Base-by-base conservation (phyloP, 495 filamentous ascomycete species). In the Aspergillus campestris region DNA sequence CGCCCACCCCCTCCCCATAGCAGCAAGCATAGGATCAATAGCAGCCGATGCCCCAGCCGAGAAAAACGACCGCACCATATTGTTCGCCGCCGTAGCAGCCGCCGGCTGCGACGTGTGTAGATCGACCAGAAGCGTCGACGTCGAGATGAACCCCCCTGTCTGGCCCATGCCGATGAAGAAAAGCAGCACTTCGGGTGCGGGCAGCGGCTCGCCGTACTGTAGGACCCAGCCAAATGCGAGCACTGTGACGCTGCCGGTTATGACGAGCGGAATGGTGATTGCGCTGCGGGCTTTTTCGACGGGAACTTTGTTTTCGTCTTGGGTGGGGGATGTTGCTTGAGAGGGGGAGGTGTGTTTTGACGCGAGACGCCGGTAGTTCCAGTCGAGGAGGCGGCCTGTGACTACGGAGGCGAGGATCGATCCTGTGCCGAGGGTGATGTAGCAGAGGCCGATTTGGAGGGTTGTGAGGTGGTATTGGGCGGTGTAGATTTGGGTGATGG, bases 11-110 rank as follows among this genome's bases (percentile, higher is more conserved):
- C 61, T 57, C 4, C 83, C 83, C 56, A 85, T 74, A 0, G 55
- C 67, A 10, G 72, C 56, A 24, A 81, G 72, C 76, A 86, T 78
- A 1, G 75, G 75, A 33, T 72, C 64, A 34, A 85, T 78, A 3
- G 70, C 61, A 1, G 73, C 80, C 10, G 73, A 76, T 1, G 71
- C 74, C 0, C 57, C 81, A 3, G 81, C 83, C 3, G 80, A 80
- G 12, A 86, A 59, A 28, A 81, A 48, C 44, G 79, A 86, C 11
- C 81, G 57, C 0, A 77, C 73, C 15, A 87, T 53, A 51, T 87
- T 86, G 49, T 81, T 82, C 0, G 79, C 78, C 1, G 82, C 82
- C 1, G 78, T 77, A 0, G 80, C 81, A 1, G 81, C 76, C 0
- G 72, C 74, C 0, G 82, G 78, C 51, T 70, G 6, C 58, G 59